phyloP scores from a whole-genome alignment of 1,139 yeast species.

The Suhomyces ambrosiae region DNA sequence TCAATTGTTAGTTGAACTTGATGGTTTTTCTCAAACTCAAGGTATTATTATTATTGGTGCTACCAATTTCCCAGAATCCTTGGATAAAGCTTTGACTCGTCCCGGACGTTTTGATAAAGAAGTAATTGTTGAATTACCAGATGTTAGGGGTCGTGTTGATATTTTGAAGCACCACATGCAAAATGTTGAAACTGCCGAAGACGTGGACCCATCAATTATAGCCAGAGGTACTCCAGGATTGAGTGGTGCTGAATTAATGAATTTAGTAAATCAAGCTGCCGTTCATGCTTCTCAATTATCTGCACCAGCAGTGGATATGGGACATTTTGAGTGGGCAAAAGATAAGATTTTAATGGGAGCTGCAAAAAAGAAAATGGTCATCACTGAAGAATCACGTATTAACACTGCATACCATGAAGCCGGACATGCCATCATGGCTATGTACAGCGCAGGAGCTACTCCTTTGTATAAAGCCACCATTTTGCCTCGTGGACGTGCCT shows the following conservation, averaged over 20 bases:
- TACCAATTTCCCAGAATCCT: constrained; percentile 94
- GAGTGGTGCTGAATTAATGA: constrained; percentile 95
- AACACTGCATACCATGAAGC: constrained; percentile 99
- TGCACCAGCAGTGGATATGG: constrained; percentile 88
- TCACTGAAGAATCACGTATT: constrained; percentile 90
- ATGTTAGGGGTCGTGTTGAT: constrained; percentile 94
- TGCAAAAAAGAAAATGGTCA: constrained; percentile 94
- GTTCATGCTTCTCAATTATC: constrained; percentile 92
- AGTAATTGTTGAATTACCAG: constrained; percentile 94
- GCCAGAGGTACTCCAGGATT: constrained; percentile 98
- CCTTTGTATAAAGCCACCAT: constrained; percentile 96
- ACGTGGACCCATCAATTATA: constrained; percentile 83
- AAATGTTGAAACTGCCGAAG: constrained; percentile 80
- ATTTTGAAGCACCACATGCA: constrained; percentile 91
- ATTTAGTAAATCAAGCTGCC: constrained; percentile 96
- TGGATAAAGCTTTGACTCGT: constrained; percentile 95
- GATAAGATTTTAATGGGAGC: constrained; percentile 98
- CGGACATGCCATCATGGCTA: constrained; percentile 97
- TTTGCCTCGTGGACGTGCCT: constrained; percentile 93
- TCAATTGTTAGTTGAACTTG: constrained; percentile 92
- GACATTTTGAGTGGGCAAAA: constrained; percentile 97
- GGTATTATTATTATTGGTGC: constrained; percentile 98
- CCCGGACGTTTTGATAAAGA: constrained; percentile 98
- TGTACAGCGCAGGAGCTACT: constrained; percentile 94
- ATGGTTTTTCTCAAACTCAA: constrained; percentile 90